phyloP scores from a whole-genome alignment of 495 filamentous ascomycete species.

The Monascus purpureus region DNA sequence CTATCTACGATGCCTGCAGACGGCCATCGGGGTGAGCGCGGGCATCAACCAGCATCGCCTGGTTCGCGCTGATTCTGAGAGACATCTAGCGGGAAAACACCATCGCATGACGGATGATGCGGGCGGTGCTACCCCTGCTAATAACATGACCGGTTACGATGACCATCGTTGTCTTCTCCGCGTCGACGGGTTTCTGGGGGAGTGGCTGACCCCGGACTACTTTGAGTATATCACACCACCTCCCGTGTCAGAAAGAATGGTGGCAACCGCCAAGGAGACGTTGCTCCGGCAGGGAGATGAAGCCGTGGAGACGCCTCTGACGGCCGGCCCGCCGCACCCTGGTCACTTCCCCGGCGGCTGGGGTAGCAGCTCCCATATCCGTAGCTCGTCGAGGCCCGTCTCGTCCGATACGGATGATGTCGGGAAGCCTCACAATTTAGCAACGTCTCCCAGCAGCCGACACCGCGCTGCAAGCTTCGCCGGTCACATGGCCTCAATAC shows the following conservation, averaged over 20 bases:
- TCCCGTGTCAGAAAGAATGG: slow-evolving; percentile 71
- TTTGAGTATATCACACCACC: slow-evolving; percentile 86
- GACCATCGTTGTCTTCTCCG: slow-evolving; percentile 37
- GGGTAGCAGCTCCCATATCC: slow-evolving; percentile 30
- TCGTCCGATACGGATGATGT: slow-evolving; percentile 3
- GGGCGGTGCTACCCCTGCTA: background rate
- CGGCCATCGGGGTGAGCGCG: slow-evolving; percentile 75
- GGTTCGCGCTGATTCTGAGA: background rate
- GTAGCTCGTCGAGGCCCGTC: slow-evolving; percentile 9
- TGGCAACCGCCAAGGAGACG: slow-evolving; percentile 74
- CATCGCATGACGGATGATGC: background rate
- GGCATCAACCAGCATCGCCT: slow-evolving; percentile 64
- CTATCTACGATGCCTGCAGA: slow-evolving; percentile 86
- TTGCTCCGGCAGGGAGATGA: slow-evolving; percentile 54
- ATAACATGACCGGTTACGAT: slow-evolving; percentile 3
- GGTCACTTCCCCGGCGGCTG: slow-evolving; percentile 52
- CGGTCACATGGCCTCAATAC: too few species aligned
- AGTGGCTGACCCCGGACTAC: slow-evolving; percentile 90
- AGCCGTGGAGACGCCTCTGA: slow-evolving; percentile 15
- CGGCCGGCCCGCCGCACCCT: slow-evolving; percentile 11
- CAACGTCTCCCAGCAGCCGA: slow-evolving; percentile 1
- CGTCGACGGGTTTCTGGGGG: slow-evolving; percentile 83
- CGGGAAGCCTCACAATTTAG: background rate
- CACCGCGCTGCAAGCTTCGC: slow-evolving; percentile 21
- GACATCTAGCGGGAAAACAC: background rate